phyloP scores from a whole-genome alignment of 2,329 filamentous ascomycete genomes.

The Paracorniculantispora psalliotae region DNA sequence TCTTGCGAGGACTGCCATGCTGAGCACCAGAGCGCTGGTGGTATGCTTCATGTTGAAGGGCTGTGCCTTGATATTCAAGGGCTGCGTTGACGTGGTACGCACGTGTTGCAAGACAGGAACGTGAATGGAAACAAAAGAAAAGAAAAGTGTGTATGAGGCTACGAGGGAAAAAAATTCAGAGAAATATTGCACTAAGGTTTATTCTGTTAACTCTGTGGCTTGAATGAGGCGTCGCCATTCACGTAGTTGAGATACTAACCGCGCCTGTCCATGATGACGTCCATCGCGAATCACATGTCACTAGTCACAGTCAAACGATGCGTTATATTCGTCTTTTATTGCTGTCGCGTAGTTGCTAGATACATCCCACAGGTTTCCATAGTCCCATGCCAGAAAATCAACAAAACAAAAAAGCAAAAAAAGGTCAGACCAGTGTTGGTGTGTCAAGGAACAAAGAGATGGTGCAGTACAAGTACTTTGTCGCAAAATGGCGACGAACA shows the following conservation, averaged over 20 bases:
- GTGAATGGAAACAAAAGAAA: background rate
- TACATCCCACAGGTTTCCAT: constrained; percentile 9
- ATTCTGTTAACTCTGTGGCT: too few relatives aligned
- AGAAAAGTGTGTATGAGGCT: background rate
- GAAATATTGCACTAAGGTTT: too few relatives aligned
- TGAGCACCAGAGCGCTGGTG: background rate
- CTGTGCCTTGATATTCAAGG: background rate
- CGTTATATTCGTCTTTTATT: constrained; percentile 13
- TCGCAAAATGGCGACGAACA: background rate
- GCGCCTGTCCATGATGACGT: too few relatives aligned
- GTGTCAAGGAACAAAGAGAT: constrained; percentile 1
- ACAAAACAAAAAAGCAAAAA: constrained; percentile 2
- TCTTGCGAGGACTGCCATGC: background rate
- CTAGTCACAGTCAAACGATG: background rate
- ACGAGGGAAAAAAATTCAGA: too few relatives aligned
- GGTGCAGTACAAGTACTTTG: background rate
- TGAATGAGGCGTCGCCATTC: background rate
- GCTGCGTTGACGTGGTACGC: too few relatives aligned
- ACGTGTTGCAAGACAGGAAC: background rate
- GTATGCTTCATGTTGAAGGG: background rate
- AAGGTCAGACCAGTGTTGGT: background rate
- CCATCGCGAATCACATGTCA: too few relatives aligned
- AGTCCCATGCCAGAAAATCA: background rate
- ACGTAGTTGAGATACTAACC: too few relatives aligned
- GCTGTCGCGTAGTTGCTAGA: constrained; percentile 11